Evolutionary conservation across 768 basidiomycete genomes (phyloP).

Genomic region (Mycena sanguinolenta): DNA sequence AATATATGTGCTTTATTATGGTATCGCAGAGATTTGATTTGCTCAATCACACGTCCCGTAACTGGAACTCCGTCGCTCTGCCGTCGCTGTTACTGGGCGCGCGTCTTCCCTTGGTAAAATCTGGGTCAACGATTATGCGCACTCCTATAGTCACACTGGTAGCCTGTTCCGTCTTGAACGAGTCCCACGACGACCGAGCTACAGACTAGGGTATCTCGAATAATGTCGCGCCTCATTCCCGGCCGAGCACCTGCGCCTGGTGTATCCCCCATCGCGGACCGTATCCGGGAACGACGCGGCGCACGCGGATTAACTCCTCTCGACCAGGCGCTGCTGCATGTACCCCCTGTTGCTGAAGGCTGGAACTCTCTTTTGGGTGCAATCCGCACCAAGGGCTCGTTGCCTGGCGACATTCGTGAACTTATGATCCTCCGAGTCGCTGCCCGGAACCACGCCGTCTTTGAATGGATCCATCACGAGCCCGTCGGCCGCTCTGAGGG

Average conservation of each 20-base stretch:
- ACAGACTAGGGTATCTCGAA: background rate
- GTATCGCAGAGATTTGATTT: background rate
- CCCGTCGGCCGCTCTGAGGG: conserved; percentile 63
- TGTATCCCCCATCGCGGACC: conserved; percentile 59
- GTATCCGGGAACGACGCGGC: conserved; percentile 63
- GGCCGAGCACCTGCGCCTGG: conserved; percentile 61
- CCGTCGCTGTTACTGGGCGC: background rate
- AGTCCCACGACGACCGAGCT: background rate
- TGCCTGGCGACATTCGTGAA: conserved; percentile 64
- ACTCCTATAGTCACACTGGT: conserved; percentile 3
- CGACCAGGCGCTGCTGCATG: conserved; percentile 63
- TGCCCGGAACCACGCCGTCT: conserved; percentile 62
- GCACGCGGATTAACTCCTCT: conserved; percentile 63
- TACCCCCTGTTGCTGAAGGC: conserved; percentile 62
- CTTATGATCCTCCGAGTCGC: conserved; percentile 68
- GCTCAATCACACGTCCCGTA: background rate
- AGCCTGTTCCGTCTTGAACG: conserved; percentile 17
- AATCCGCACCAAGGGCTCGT: conserved; percentile 60
- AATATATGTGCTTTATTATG: conserved; percentile 18
- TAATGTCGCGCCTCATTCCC: conserved; percentile 56
- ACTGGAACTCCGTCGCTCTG: too few relatives aligned
- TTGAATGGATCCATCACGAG: conserved; percentile 72
- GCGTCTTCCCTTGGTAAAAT: background rate
- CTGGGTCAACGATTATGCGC: conserved; percentile 5
- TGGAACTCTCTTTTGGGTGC: conserved; percentile 66